Conservation (phyloP, 2,329 filamentous ascomycete genomes). For the Metarhizium guizhouense region DNA sequence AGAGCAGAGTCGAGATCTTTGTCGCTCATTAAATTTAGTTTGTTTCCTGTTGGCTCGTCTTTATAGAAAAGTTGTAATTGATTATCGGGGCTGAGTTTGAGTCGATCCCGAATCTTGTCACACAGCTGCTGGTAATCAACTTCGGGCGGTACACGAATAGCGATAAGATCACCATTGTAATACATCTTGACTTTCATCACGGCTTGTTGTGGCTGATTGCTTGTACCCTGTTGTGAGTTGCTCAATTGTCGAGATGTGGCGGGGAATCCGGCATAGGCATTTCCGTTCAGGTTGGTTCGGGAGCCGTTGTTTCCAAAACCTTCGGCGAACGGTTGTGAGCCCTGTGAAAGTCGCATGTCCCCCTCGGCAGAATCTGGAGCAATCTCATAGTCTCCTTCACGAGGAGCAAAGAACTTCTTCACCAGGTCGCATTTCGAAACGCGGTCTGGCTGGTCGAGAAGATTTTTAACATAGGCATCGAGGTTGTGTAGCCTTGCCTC, state of each 20-base stretch:
- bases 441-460: constrained; percentile 73
- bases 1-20: constrained; percentile 74
- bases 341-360: constrained; percentile 66
- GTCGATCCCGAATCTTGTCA: constrained; percentile 75
- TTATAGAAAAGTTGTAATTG: constrained; percentile 75
- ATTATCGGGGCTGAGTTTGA: constrained; percentile 63
- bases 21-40: constrained; percentile 67
- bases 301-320: constrained; percentile 53
- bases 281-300: constrained; percentile 51
- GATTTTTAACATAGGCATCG: constrained; percentile 90
- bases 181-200: constrained; percentile 91
- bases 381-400: constrained; percentile 88
- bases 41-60: constrained; percentile 70
- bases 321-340: constrained; percentile 59
- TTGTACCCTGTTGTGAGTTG: constrained; percentile 30
- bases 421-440: constrained; percentile 80
- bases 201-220: constrained; percentile 22
- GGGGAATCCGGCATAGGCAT: constrained; percentile 43
- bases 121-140: constrained; percentile 70
- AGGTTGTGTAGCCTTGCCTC: constrained; percentile 87
- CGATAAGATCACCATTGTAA: constrained; percentile 85
- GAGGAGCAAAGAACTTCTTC: constrained; percentile 81
- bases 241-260: constrained; percentile 35
- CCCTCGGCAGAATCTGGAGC: constrained; percentile 66
- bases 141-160: constrained; percentile 77